Evolutionary conservation across 2,329 filamentous ascomycete species (phyloP).

Genomic region (Coniosporium tulheliwenetii): DNA sequence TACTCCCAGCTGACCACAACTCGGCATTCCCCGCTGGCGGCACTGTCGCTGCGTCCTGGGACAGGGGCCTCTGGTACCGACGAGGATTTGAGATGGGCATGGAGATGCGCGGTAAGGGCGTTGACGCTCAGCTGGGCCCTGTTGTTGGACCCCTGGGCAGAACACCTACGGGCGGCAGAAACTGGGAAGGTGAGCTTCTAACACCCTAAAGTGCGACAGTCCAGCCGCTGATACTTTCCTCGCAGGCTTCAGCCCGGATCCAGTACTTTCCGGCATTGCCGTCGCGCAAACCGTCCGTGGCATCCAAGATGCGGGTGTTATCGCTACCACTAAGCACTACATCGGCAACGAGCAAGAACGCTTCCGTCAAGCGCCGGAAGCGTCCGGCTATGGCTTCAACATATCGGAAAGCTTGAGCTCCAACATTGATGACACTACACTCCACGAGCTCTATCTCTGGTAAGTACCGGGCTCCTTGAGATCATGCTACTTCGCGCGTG

Average conservation of each 20-base stretch:
- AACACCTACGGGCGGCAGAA: conserved; percentile 49
- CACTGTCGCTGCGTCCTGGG: conserved; percentile 72
- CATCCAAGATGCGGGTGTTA: conserved; percentile 67
- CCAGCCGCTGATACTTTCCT: neutral
- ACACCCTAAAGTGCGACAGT: neutral
- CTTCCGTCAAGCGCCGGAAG: conserved; percentile 47
- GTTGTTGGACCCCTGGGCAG: conserved; percentile 61
- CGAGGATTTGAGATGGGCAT: conserved; percentile 59
- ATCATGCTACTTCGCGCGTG: neutral
- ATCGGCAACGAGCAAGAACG: conserved; percentile 62
- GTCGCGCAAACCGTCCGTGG: conserved; percentile 61
- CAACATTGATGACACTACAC: conserved; percentile 47
- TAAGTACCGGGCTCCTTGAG: conserved; percentile 5
- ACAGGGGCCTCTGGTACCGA: conserved; percentile 51
- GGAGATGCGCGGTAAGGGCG: conserved; percentile 60
- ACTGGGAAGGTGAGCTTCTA: conserved; percentile 47
- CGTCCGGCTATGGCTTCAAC: conserved; percentile 43
- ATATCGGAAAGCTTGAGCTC: conserved; percentile 45
- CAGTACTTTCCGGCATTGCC: conserved; percentile 56
- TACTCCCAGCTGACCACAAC: conserved; percentile 48
- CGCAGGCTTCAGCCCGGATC: conserved; percentile 49
- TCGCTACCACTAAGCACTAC: conserved; percentile 71
- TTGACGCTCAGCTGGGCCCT: conserved; percentile 61
- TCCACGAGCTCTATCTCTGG: conserved; percentile 50
- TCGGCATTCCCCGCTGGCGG: conserved; percentile 70